These are phyloP conservation scores for Alternaria consortialis DNA, from an alignment of 2,329 filamentous ascomycete species.

Conservation along the genomic window DNA sequence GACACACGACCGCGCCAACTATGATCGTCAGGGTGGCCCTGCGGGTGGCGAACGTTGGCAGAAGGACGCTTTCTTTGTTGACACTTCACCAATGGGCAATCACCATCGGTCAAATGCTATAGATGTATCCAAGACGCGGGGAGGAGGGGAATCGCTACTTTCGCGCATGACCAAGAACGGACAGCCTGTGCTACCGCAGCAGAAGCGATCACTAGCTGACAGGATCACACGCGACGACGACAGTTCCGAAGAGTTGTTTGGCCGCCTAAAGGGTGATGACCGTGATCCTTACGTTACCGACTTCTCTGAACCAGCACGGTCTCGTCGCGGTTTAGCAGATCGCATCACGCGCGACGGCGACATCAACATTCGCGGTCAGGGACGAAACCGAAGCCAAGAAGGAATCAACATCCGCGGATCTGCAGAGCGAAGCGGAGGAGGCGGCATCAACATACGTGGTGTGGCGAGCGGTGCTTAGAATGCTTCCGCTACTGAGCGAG, in stretches of 20 bases:
- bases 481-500: not conserved
- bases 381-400: slow-evolving; percentile 28
- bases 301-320: slow-evolving; percentile 34
- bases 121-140: slow-evolving; percentile 41
- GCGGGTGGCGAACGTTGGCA: slow-evolving; percentile 35
- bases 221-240: slow-evolving; percentile 44
- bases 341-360: slow-evolving; percentile 35
- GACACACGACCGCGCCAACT: slow-evolving; percentile 43
- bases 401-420: slow-evolving; percentile 48
- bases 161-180: slow-evolving; percentile 49
- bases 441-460: slow-evolving; percentile 45
- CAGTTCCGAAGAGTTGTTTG: slow-evolving; percentile 34
- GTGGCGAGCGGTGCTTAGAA: slow-evolving; percentile 43
- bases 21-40: slow-evolving; percentile 24
- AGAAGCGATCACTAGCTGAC: slow-evolving; percentile 39
- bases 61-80: slow-evolving; percentile 37
- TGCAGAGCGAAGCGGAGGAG: slow-evolving; percentile 24
- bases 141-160: slow-evolving; percentile 34
- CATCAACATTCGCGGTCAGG: slow-evolving; percentile 32
- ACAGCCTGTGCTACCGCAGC: slow-evolving; percentile 32
- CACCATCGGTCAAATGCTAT: slow-evolving; percentile 57
- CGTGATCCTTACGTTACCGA: slow-evolving; percentile 36
- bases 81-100: slow-evolving; percentile 54
- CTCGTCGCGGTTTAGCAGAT: slow-evolving; percentile 30
- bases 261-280: slow-evolving; percentile 44